Base-by-base conservation (phyloP, 2,329 filamentous ascomycete species). In the Biscogniauxia sp. region DNA sequence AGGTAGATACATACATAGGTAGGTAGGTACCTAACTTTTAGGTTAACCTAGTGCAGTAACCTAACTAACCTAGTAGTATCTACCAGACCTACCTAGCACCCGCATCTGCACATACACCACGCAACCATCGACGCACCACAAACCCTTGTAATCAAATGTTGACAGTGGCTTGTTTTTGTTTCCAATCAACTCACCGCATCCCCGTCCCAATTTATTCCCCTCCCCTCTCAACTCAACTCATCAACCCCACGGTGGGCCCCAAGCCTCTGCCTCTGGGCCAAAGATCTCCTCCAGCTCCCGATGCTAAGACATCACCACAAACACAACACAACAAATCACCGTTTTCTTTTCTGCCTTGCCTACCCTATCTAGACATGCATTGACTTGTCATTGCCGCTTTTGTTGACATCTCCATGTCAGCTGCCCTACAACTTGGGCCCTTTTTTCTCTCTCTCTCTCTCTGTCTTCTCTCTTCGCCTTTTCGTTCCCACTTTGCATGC, bases 381-480 rank as follows among this genome's bases (percentile, higher is more conserved):
- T 65, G 63, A 64, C 53, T 63, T 64, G 61, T 51, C 60, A 56
- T 63, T 64, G 58, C 63, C 60, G 60, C 63, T 57, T 65, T 64
- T 64, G 60, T 66, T 66, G 62, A 64, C 62, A 45, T 45, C 37
- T 45, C 37, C 15, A 45, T 45, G 37, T 45, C 37, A 45, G 37
- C 37, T 45, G 37, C 37, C 37, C 37, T 45, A n/a, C 37, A 45
- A 45, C 11, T n/a, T 45, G 11, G 37, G 37, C 2, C 28, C 28
- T 13, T 32, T 61, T 28, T 53, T 8, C n/a, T 25, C 26, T 23
- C 19, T 53, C 5, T 53, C 26, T 53, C 25, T 53, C 6, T 32
- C 9, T 13, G 4, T 13, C 6, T 7, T 13, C 28, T 7, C 25
- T 32, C 25, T 25, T 28, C 28, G 23, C 52, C 25, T 32, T 54